Evolutionary conservation across 805 yeast genomes (phyloP).

Genomic region (Schwanniomyces pseudopolymorphus): DNA sequence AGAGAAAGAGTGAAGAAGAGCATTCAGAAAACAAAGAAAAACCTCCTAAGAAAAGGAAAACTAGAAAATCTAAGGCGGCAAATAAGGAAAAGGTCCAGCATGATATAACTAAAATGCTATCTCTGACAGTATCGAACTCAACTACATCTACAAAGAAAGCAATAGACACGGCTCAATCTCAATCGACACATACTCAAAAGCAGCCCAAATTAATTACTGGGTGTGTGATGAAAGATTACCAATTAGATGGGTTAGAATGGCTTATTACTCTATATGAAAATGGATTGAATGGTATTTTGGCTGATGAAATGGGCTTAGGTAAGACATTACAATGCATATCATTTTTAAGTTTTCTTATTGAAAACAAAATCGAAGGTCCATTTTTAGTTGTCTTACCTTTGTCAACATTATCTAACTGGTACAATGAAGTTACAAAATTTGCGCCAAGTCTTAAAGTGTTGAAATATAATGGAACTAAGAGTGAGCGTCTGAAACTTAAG

Average conservation of each 20-base stretch:
- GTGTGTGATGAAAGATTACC: conserved; percentile 76
- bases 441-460: conserved; percentile 68
- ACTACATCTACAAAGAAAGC: conserved; percentile 19
- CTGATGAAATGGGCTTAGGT: conserved; percentile 98
- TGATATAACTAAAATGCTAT: conserved; percentile 18
- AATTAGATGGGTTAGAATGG: conserved; percentile 91
- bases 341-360: conserved; percentile 69
- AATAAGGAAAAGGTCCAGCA: conserved; percentile 7
- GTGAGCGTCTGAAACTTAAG: conserved; percentile 50
- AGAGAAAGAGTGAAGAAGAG: conserved; percentile 17
- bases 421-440: conserved; percentile 64
- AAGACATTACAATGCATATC: conserved; percentile 90
- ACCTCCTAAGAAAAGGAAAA: conserved; percentile 5
- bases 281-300: conserved; percentile 91
- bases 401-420: conserved; percentile 87
- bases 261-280: conserved; percentile 83
- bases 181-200: conserved; percentile 18
- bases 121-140: conserved; percentile 15
- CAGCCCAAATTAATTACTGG: conserved; percentile 38
- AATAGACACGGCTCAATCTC: conserved; percentile 21
- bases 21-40: conserved; percentile 15
- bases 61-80: conserved; percentile 9
- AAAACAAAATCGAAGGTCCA: conserved; percentile 77
- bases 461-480: conserved; percentile 64
- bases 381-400: conserved; percentile 78